Evolutionary conservation across 1,139 yeast species (phyloP), one percentile per base, ranked within the genome.

Genomic region (Yamadazyma pseudoaaseri): DNA sequence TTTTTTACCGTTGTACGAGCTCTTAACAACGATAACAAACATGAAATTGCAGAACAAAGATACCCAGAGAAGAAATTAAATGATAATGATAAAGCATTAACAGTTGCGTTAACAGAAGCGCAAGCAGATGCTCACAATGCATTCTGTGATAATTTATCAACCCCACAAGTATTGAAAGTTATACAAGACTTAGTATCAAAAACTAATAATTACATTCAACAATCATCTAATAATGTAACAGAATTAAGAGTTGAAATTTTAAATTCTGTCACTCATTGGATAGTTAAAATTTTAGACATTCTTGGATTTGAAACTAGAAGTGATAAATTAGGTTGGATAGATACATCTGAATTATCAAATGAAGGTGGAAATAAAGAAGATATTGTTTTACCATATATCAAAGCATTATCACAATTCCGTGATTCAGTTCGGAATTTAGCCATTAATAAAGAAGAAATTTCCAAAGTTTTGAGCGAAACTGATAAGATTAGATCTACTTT

Each of bases 1-100:
- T 92, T 85, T 55, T 92, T 94, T 70, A 79, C 83, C 33, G 86
- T 77, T 37, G 82, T 86, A 20, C 75, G 95, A 49, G 97, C 97
- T 2, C 68, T 87, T 46, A 71, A 76, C 42, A 59, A 65, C 38
- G 89, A 82, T 45, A 70, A 80, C 43, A 78, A 73, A 38, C 76
- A 73, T 50, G 70, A 66, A 30, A 65, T 76, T 35, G 57, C 56
- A 13, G 52, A 59, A 7, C 79, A 76, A 7, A 62, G 52, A 20
- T 63, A 71, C 36, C 62, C 81, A 8, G 70, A 81, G 3, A 83
- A 82, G 56, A 80, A 79, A 46, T 53, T 76, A 23, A 61, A 73
- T 1, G 33, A 41, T 1, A 44, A 51, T 4, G 97, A 89, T 56
- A 76, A 73, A 45, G 62, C 66, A 25, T 66, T 87, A 30, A 60